These are phyloP conservation scores for Chalciporus sphaerocephalus DNA, from an alignment of 768 basidiomycete genomes.

Conservation along the genomic window DNA sequence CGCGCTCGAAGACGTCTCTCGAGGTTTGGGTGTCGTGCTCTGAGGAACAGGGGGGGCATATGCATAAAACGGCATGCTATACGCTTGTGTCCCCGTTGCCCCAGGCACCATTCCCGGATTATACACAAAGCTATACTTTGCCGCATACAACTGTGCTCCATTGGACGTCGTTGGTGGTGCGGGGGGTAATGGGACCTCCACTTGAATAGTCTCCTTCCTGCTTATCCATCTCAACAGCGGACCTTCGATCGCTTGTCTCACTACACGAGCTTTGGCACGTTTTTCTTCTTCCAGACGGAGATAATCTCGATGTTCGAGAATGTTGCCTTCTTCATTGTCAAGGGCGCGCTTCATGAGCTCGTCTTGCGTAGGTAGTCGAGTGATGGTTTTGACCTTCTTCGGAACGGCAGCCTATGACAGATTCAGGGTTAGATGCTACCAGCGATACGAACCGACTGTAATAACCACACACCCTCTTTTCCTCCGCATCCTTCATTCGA, in stretches of 20 bases:
- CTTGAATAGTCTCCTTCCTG: slow-evolving; percentile 52
- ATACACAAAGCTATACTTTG: slow-evolving; percentile 22
- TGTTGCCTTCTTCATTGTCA: slow-evolving; percentile 84
- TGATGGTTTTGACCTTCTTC: slow-evolving; percentile 54
- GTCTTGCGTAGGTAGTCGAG: slow-evolving; percentile 64
- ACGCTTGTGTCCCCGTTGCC: slow-evolving; percentile 16
- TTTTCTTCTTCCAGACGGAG: slow-evolving; percentile 80
- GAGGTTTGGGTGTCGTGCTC: slow-evolving; percentile 8
- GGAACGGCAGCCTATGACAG: slow-evolving; percentile 49
- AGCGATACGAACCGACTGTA: neutral
- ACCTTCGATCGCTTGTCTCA: slow-evolving; percentile 58
- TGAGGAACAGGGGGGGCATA: slow-evolving; percentile 17
- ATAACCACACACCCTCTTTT: slow-evolving; percentile 47
- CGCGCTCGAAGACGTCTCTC: slow-evolving; percentile 1
- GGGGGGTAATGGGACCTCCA: slow-evolving; percentile 27
- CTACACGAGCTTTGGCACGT: slow-evolving; percentile 56
- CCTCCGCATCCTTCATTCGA: slow-evolving; percentile 59
- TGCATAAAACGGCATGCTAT: slow-evolving; percentile 27
- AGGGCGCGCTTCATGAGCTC: slow-evolving; percentile 80
- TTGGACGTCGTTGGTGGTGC: slow-evolving; percentile 27
- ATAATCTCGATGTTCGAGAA: slow-evolving; percentile 72
- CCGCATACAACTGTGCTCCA: slow-evolving; percentile 9
- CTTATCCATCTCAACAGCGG: slow-evolving; percentile 73
- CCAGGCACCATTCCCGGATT: slow-evolving; percentile 4
- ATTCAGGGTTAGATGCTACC: neutral